phyloP scores from a whole-genome alignment of 192 early-diverging fungal species.

The Backusella tarrabulga region DNA sequence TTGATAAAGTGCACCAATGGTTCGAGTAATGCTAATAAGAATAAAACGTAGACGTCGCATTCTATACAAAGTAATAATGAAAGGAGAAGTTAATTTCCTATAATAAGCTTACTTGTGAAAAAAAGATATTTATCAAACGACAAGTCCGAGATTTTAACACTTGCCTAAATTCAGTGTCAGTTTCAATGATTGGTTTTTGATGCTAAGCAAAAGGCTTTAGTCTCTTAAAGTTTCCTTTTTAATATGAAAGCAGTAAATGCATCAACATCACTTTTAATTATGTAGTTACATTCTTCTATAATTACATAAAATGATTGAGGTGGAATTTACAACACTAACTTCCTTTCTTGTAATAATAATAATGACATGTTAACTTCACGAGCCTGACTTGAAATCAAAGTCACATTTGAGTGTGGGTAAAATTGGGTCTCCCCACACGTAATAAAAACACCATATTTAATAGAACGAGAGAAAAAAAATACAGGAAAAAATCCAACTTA shows the following conservation, averaged over 20 bases:
- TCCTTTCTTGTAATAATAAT: neutral
- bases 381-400: neutral
- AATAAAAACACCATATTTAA: slow-evolving; percentile 6
- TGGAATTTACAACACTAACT: neutral
- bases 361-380: slow-evolving; percentile 2
- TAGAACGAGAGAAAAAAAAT: slow-evolving; percentile 8
- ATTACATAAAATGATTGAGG: neutral
- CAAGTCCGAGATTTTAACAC: neutral
- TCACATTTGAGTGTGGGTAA: slow-evolving; percentile 3
- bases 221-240: neutral
- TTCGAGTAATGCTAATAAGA: neutral
- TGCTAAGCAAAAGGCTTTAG: neutral
- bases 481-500: neutral
- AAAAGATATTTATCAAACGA: neutral
- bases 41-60: neutral
- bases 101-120: neutral
- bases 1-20: neutral
- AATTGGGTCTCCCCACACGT: neutral
- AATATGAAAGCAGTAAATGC: neutral
- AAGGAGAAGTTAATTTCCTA: neutral
- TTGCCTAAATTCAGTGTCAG: neutral
- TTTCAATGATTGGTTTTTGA: neutral
- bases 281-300: neutral
- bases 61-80: neutral
- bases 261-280: neutral